A percentile compares a stretch with the other conserved stretches of the same genome.
Evolutionary conservation across 2,329 filamentous ascomycete genomes (phyloP).

Genomic region (Hypomyces perniciosus): DNA sequence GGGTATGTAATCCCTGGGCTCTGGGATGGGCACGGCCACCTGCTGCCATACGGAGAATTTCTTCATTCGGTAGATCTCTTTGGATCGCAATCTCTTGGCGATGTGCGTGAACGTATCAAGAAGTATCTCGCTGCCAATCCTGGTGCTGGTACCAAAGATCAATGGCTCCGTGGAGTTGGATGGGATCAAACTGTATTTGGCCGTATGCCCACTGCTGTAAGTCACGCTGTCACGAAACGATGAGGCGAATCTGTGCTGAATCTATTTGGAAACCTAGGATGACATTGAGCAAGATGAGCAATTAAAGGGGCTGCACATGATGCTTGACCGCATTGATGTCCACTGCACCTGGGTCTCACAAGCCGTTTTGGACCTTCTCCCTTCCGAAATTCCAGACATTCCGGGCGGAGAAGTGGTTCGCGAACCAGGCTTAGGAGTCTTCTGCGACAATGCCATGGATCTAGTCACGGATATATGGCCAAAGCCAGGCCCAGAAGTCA

Average conservation of each 20-base stretch:
- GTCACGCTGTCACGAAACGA: constrained; percentile 19
- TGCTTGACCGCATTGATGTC: constrained; percentile 64
- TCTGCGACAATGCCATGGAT: constrained; percentile 69
- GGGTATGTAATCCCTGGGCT: constrained; percentile 60
- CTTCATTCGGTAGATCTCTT: constrained; percentile 61
- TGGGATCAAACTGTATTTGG: constrained; percentile 65
- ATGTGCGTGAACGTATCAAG: constrained; percentile 47
- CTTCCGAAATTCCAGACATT: constrained; percentile 43
- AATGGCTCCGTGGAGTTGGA: constrained; percentile 62
- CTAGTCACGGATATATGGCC: constrained; percentile 53
- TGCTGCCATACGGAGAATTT: constrained; percentile 61
- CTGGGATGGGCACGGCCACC: constrained; percentile 66
- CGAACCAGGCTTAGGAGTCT: constrained; percentile 59
- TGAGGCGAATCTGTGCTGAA: background rate
- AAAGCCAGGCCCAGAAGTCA: constrained; percentile 46
- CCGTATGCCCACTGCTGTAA: constrained; percentile 58
- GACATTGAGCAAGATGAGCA: constrained; percentile 48
- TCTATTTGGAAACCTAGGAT: constrained; percentile 27
- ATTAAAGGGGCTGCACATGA: constrained; percentile 54
- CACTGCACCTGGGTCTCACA: constrained; percentile 66
- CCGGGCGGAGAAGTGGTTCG: constrained; percentile 60
- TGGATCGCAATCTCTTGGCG: constrained; percentile 47
- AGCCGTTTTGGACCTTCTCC: constrained; percentile 55
- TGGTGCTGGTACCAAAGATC: constrained; percentile 43
- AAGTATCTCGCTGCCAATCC: constrained; percentile 45